Evolutionary conservation across 2,329 filamentous ascomycete species (phyloP), one percentile per base, ranked within the genome.

Genomic region (Colletotrichum sp.): DNA sequence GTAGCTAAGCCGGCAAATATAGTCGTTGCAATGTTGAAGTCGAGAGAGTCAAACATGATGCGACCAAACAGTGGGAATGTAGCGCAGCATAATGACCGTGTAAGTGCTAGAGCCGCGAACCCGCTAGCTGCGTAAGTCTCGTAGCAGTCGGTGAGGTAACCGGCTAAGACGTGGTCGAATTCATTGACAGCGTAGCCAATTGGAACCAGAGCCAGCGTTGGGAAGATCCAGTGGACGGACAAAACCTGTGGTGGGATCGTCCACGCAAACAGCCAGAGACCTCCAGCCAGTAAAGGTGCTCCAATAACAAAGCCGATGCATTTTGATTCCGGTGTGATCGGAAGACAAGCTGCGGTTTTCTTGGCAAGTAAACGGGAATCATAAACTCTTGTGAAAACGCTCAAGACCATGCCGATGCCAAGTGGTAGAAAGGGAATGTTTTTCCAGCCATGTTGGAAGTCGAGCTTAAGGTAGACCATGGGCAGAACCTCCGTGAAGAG

Each of bases 111-210:
- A 4, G 60, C 52, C 8, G 68, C 72, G 10, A 67, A 75, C 1
- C 34, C 21, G 52, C 72, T 75, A 12, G 72, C 68, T 1, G 72
- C 21, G 26, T 75, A 66, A 0, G 60, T 75, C 30, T 75, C 26
- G 6, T 75, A 75, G 12, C 68, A 75, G 4, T 75, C 72, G 44
- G 72, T 36, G 8, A 75, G 52, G 36, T 75, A 75, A 2, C 72
- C 72, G 6, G 52, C 72, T 24, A 75, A 26, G 8, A 78, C 76
- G 32, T 74, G 71, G 59, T 76, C 71, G 52, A 89, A 84, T 72
- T 90, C 88, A 18, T 88, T 89, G 26, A 87, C 78, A 0, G 86
- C 86, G 78, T 87, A 90, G 0, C 88, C 89, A 8, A 89, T 81
- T 2, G 87, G 79, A 1, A 87, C 79, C 1, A 90, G 82, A 0